These are phyloP conservation scores for Macaranga tanarius DNA, from an alignment of 441 rosid genomes.

Conservation along the genomic window DNA sequence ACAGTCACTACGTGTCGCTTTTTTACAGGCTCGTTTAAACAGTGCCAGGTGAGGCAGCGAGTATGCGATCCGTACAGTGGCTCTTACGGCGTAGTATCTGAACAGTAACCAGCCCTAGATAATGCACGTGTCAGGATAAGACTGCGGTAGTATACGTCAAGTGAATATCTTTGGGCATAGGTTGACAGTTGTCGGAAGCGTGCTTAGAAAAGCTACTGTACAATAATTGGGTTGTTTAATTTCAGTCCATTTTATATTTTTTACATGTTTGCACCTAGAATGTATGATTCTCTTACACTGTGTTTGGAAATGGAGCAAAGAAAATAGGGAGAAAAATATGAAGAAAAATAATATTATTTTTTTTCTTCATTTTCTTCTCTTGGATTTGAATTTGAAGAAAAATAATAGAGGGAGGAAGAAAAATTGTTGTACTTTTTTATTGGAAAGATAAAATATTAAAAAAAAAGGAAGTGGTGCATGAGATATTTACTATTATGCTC, in stretches of 20 bases:
- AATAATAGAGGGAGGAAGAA: neutral
- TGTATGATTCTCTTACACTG: too few species aligned
- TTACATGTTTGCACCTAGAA: neutral
- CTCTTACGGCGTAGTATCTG: slow-evolving; percentile 20
- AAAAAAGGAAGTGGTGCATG: too few species aligned
- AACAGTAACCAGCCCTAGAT: slow-evolving; percentile 11
- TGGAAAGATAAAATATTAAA: too few species aligned
- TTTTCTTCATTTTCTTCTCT: too few species aligned
- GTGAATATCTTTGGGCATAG: neutral
- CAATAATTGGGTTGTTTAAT: slow-evolving; percentile 12
- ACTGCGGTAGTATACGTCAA: slow-evolving; percentile 16
- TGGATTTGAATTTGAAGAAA: too few species aligned
- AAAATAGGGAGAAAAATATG: too few species aligned
- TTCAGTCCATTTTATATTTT: neutral
- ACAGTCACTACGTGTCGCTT: slow-evolving; percentile 9
- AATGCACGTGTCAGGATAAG: slow-evolving; percentile 26
- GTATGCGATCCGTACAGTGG: neutral
- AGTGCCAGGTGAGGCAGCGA: slow-evolving; percentile 19
- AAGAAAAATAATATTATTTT: too few species aligned
- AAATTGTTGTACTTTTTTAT: too few species aligned
- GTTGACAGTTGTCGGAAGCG: slow-evolving; percentile 33
- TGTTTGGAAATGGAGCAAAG: too few species aligned
- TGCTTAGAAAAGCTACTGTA: slow-evolving; percentile 24
- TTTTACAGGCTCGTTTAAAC: neutral
- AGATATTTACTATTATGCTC: neutral